phyloP scores from a whole-genome alignment of 805 yeast genomes.

The Metschnikowia continentalis region DNA sequence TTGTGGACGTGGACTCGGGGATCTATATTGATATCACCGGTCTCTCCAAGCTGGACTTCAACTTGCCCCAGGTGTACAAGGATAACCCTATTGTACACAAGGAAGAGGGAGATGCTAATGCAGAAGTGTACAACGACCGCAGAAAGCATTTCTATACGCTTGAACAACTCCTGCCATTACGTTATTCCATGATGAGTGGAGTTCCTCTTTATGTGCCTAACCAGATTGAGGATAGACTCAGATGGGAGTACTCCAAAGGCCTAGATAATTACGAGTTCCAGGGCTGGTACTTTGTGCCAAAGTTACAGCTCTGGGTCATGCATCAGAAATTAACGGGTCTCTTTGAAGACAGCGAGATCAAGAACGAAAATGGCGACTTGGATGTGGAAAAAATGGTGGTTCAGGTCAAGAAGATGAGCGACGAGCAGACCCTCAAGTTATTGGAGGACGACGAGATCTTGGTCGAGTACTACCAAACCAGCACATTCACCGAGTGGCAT shows the following conservation, averaged over 20 bases:
- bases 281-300: conserved; percentile 17
- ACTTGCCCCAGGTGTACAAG: conserved; percentile 12
- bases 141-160: conserved; percentile 17
- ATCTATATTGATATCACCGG: conserved; percentile 18
- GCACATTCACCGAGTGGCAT: conserved; percentile 18
- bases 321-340: conserved; percentile 9
- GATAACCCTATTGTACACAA: conserved; percentile 12
- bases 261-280: conserved; percentile 7
- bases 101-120: conserved; percentile 6
- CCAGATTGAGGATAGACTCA: conserved; percentile 15
- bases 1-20: conserved; percentile 16
- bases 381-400: conserved; percentile 14
- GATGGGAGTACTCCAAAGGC: conserved; percentile 20
- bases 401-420: conserved; percentile 21
- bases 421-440: conserved; percentile 21
- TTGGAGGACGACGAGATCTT: conserved; percentile 20
- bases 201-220: conserved; percentile 18
- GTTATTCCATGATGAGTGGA: conserved; percentile 17
- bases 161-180: conserved; percentile 18
- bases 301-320: conserved; percentile 20
- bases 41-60: conserved; percentile 11
- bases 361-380: neutral
- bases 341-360: conserved; percentile 10
- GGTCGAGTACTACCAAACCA: conserved; percentile 21
- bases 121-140: conserved; percentile 18